Evolutionary conservation across 129 eudicot genomes (phyloP), one percentile per base, ranked within the genome.

Genomic region (Heracleum sosnowskyi): DNA sequence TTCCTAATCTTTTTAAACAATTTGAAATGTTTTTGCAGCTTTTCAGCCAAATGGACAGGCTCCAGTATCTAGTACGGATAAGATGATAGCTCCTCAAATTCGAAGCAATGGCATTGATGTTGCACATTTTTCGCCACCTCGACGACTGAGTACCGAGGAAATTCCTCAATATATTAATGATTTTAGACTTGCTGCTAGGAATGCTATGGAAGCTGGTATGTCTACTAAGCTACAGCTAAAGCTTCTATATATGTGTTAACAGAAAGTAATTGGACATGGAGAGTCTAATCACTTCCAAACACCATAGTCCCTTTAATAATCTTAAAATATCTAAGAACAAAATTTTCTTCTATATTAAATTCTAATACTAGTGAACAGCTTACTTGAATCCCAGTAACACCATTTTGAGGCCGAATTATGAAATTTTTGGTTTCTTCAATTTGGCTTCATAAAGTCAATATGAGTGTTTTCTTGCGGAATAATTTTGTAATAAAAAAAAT

Each of bases 1-100:
- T 64, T 64, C 39, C 20, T 13, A 11, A 28, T 13, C 31, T 16
- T 5, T 28, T 64, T 29, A 11, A 12, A 29, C 20, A 64, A 64
- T 64, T 15, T 29, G 3, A n/a, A 31, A 64, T 29, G 35, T 31
- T 66, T 7, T 66, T 76, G 41, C 71, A 57, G 79, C 11, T 29
- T 82, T 37, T 41, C 85, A 82, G 73, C 85, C 81, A 37, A 76
- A 69, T 31, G 85, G 78, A 10, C 68, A 34, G 39, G 68, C 74
- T 45, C 85, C 85, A 62, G 60, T 82, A 34, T 82, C 85, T 18
- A 77, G 78, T 42, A 77, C 85, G 72, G 80, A 78, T 77, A 78
- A 77, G 53, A 47, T 64, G 28, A 15, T 77, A 53, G 17, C 69
- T 39, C 82, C 85, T 40, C 78, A 77, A 31, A 68, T 76, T 49